Evolutionary conservation across 768 basidiomycete species (phyloP), one percentile per base, ranked within the genome.

Genomic region (Serendipita vermifera): DNA sequence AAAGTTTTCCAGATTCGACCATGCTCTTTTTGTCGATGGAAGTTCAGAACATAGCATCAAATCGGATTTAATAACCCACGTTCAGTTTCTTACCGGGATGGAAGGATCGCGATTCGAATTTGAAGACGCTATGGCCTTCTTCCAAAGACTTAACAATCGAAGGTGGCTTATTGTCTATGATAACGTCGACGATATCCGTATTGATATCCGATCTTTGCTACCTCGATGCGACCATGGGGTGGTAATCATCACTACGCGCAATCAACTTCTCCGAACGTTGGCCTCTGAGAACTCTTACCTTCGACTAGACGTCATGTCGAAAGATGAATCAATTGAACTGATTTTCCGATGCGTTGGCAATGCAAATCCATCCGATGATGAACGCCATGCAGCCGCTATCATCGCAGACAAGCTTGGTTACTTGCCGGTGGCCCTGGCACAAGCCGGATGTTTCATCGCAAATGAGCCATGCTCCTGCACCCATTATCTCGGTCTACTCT

Each of bases 1-100:
- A 29, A 20, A n/a, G n/a, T n/a, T n/a, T n/a, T n/a, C n/a, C n/a
- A 51, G 46, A 26, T 51, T 51, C n/a, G 29, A 51, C 20, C 27
- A 51, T 29, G n/a, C 31, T 7, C 31, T 51, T n/a, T 51, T 51
- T n/a, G 22, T 51, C 46, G 46, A 51, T 51, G 46, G 46, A 2
- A 51, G 46, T 29, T 51, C 46, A 1, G 9, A 29, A 26, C n/a
- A 20, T 5, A 51, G 46, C n/a, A 51, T 51, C 22, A 20, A 22
- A 29, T 29, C 15, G n/a, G 46, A 51, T 29, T 29, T 51, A 5
- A 29, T 51, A 15, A 29, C 46, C 1, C 29, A 51, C 22, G 46
- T 29, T 20, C n/a, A n/a, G n/a, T n/a, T n/a, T 26, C n/a, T 51
- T 20, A 15, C 20, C 15, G n/a, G 9, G n/a, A 20, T 2, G 29